Evolutionary conservation across 2,329 filamentous ascomycete species (phyloP), one percentile per base, ranked within the genome.

Genomic region (Zopfia rhizophila): DNA sequence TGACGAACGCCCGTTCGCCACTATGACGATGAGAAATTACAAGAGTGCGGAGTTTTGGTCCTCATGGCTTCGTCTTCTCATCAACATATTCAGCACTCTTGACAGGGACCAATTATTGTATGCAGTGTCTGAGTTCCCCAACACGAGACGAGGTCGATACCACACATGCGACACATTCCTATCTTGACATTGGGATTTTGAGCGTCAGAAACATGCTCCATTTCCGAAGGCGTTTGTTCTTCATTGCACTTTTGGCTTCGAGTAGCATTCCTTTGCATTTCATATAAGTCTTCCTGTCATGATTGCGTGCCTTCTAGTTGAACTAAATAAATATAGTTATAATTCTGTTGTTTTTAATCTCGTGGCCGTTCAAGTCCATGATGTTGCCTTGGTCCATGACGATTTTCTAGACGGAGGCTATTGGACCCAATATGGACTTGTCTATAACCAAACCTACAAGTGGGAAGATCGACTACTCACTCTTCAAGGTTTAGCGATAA

Each of bases 51-150:
- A 6, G 17, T 24, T 32, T 11, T 14, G 25, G 24, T 48, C 25
- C n/a, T 24, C 16, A 12, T 24, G 14, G 16, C 11, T 48, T 28
- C 45, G 44, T 18, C 18, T 44, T 23, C 28, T 13, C 10, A 45
- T 45, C n/a, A 40, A 36, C 13, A 17, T 45, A 3, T 17, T 49
- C 7, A 49, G 40, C 41, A 29, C 39, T 43, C n/a, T 18, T 43
- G 39, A 31, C 29, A 16, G 39, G 39, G 35, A 35, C 39, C 12
- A 43, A 43, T 23, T 43, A 43, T 43, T 43, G 39, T 31, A 43
- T 43, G 39, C 39, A 43, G 18, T 43, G 39, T 31, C 17, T 43
- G 27, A 43, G 39, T 31, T 43, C 39, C 5, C 29, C 39, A 13
- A 43, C 39, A 23, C 39, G 39, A 8, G 30, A 13, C 19, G 29